Evolutionary conservation across 345 rosid genomes (phyloP).

Genomic region (Gossypium mustelinum): DNA sequence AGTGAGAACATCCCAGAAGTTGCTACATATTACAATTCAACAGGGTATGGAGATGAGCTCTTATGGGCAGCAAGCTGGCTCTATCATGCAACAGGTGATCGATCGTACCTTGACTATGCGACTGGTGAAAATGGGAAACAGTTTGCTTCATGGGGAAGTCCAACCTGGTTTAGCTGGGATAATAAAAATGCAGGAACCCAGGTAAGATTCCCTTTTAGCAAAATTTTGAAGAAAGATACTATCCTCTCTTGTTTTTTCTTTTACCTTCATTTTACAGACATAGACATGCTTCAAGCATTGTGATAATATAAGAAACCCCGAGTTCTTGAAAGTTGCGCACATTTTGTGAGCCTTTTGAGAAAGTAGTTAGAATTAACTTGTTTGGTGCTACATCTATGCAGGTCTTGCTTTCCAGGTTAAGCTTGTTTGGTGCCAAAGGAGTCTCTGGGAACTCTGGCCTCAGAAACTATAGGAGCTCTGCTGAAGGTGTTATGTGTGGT

Average conservation of each 20-base stretch:
- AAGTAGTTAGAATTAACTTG: not conserved
- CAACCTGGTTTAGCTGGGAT: slow-evolving; percentile 99
- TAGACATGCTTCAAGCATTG: not conserved
- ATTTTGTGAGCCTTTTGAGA: not conserved
- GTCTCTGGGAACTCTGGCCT: slow-evolving; percentile 56
- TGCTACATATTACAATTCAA: slow-evolving; percentile 66
- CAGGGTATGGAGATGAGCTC: slow-evolving; percentile 88
- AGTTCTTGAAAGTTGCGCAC: not conserved
- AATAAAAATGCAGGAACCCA: slow-evolving; percentile 91
- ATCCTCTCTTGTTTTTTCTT: not conserved
- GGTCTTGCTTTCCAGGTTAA: slow-evolving; percentile 80
- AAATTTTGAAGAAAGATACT: not conserved
- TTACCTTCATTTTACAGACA: not conserved
- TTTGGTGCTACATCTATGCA: slow-evolving; percentile 29
- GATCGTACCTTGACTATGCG: slow-evolving; percentile 65
- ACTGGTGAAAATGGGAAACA: slow-evolving; percentile 50
- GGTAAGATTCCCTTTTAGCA: slow-evolving; percentile 35
- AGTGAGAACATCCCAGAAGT: slow-evolving; percentile 67
- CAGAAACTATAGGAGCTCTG: slow-evolving; percentile 61
- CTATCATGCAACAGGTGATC: slow-evolving; percentile 81
- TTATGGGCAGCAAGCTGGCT: slow-evolving; percentile 98
- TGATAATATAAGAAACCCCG: not conserved
- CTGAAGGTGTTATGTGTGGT: slow-evolving; percentile 93
- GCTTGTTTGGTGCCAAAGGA: slow-evolving; percentile 65
- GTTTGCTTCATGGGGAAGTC: slow-evolving; percentile 74